A percentile compares a stretch with the other conserved stretches of the same genome.
phyloP scores from a whole-genome alignment of 2,329 filamentous ascomycete genomes.

The Aspergillus awamori region DNA sequence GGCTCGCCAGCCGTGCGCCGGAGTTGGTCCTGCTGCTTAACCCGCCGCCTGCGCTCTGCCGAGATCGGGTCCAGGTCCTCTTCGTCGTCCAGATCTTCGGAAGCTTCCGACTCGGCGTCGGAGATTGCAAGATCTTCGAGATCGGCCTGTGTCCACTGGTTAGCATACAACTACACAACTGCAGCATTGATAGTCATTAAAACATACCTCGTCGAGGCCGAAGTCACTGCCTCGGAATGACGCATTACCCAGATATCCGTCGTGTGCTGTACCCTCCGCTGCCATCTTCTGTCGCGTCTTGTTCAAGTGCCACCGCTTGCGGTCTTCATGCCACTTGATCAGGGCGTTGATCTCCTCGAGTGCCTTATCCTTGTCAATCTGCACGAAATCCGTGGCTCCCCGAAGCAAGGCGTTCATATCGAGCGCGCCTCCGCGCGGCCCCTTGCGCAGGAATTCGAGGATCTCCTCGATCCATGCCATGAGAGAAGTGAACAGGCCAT shows the following conservation, averaged over 20 bases:
- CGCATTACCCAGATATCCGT: constrained; percentile 56
- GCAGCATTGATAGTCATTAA: not conserved
- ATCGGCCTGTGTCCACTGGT: constrained; percentile 58
- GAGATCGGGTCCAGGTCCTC: constrained; percentile 86
- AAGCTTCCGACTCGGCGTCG: constrained; percentile 68
- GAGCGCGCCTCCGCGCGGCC: constrained; percentile 78
- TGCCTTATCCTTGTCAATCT: constrained; percentile 71
- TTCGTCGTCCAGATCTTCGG: constrained; percentile 68
- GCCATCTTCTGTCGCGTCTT: constrained; percentile 99
- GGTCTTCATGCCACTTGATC: constrained; percentile 89
- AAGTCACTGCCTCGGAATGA: constrained; percentile 82
- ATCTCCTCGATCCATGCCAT: constrained; percentile 99
- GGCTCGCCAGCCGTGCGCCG: constrained; percentile 82
- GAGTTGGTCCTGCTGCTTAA: constrained; percentile 77
- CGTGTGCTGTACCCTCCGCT: constrained; percentile 64
- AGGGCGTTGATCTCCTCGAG: constrained; percentile 80
- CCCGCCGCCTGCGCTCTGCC: constrained; percentile 77
- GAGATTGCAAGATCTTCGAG: constrained; percentile 83
- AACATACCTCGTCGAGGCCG: constrained; percentile 73
- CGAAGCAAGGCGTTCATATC: constrained; percentile 94
- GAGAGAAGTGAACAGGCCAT: constrained; percentile 90
- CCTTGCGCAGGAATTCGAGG: constrained; percentile 85
- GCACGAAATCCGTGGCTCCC: constrained; percentile 68
- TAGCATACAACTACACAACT: not conserved
- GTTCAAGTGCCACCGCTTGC: constrained; percentile 97